These are phyloP conservation scores for Penicillium soppii DNA, from an alignment of 495 filamentous ascomycete species.

Conservation along the genomic window DNA sequence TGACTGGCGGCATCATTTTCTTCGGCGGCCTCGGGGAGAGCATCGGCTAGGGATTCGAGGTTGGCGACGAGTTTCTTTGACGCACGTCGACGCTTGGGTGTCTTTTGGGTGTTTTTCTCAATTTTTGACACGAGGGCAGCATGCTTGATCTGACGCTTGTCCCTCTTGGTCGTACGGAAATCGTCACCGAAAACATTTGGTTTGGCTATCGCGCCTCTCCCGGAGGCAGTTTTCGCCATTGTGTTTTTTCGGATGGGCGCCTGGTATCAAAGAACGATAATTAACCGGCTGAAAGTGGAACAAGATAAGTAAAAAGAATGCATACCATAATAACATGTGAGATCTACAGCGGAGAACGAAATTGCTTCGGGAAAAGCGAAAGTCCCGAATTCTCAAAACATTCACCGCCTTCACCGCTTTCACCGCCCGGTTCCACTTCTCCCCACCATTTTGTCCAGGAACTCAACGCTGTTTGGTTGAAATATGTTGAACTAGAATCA, in stretches of 20 bases:
- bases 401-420: not conserved
- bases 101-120: constrained; percentile 55
- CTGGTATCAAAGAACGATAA: constrained; percentile 17
- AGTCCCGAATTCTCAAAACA: not conserved
- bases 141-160: constrained; percentile 76
- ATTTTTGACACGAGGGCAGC: constrained; percentile 72
- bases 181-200: constrained; percentile 35
- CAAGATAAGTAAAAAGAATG: constrained; percentile 8
- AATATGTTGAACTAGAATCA: not conserved
- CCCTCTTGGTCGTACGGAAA: constrained; percentile 68
- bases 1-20: constrained; percentile 35
- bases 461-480: constrained; percentile 11
- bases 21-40: constrained; percentile 59
- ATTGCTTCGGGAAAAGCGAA: constrained; percentile 9
- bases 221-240: constrained; percentile 28
- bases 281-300: constrained; percentile 13
- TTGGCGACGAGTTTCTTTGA: constrained; percentile 75
- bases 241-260: constrained; percentile 27
- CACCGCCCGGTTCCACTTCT: constrained; percentile 9
- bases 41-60: constrained; percentile 73
- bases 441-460: constrained; percentile 1
- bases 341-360: constrained; percentile 8
- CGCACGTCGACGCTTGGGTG: constrained; percentile 61
- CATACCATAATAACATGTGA: constrained; percentile 17
- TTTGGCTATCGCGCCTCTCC: constrained; percentile 26